Percentiles rank a stretch among this genome's conserved stretches.
phyloP scores from a whole-genome alignment of 306 rosid genomes.

The Dalbergia cochinchinensis region DNA sequence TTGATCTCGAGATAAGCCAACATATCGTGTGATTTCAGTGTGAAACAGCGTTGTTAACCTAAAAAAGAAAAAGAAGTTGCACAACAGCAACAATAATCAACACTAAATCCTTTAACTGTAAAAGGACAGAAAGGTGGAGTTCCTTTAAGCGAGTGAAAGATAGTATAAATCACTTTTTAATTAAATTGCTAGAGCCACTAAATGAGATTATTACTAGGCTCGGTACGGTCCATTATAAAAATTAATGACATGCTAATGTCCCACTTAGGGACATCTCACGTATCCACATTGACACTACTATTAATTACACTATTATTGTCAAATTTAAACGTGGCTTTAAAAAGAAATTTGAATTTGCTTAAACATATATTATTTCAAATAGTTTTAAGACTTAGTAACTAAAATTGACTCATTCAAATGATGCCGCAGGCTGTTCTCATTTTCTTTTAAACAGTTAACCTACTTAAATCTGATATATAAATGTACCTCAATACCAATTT shows the following conservation, averaged over 20 bases:
- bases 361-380: neutral
- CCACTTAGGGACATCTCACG: neutral
- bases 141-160: too few species aligned
- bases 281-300: neutral
- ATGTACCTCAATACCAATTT: neutral
- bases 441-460: neutral
- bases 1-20: neutral
- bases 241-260: neutral
- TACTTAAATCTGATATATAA: neutral
- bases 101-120: neutral
- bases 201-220: too few species aligned
- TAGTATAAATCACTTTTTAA: neutral
- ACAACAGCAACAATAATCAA: neutral
- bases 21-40: neutral
- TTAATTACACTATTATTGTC: neutral
- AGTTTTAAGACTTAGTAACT: neutral
- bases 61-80: neutral
- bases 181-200: neutral
- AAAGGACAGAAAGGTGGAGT: neutral
- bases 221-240: neutral
- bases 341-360: neutral
- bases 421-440: neutral
- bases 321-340: neutral
- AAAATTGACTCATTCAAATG: neutral
- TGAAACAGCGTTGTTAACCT: neutral